These are phyloP conservation scores for Porcisia deanei DNA, from an alignment of 208 protist species.

Conservation along the genomic window DNA sequence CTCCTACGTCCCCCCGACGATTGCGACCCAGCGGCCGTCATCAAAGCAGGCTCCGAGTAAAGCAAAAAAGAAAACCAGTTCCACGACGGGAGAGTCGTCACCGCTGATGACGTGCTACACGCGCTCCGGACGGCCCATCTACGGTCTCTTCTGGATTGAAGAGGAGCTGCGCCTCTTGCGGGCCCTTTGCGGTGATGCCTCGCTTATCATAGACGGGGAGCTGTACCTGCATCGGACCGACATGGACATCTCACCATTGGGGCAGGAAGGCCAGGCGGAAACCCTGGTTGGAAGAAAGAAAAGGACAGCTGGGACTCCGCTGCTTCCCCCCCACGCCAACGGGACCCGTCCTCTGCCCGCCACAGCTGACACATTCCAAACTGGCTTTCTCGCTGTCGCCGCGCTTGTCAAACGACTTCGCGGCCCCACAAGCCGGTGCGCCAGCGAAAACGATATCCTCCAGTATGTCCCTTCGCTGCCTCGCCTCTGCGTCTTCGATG, in stretches of 20 bases:
- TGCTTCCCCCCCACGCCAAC: neutral
- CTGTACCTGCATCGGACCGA: conserved; percentile 74
- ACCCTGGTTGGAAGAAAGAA: neutral
- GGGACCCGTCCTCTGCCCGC: neutral
- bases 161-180: conserved; percentile 76
- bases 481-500: conserved; percentile 79
- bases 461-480: conserved; percentile 70
- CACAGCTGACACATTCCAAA: conserved; percentile 29
- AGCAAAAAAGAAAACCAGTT: neutral
- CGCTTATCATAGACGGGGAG: conserved; percentile 78
- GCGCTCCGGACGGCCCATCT: conserved; percentile 74
- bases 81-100: neutral
- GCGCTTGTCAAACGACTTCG: conserved; percentile 78
- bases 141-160: conserved; percentile 86
- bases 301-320: neutral
- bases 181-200: conserved; percentile 61
- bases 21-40: neutral
- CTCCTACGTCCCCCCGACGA: conserved; percentile 48
- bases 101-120: conserved; percentile 70
- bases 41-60: neutral
- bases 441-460: conserved; percentile 53
- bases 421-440: conserved; percentile 23
- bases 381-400: conserved; percentile 78
- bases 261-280: neutral
- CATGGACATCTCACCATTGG: conserved; percentile 8